phyloP scores from a whole-genome alignment of 2,329 filamentous ascomycete species.

The Diaporthe capsici region DNA sequence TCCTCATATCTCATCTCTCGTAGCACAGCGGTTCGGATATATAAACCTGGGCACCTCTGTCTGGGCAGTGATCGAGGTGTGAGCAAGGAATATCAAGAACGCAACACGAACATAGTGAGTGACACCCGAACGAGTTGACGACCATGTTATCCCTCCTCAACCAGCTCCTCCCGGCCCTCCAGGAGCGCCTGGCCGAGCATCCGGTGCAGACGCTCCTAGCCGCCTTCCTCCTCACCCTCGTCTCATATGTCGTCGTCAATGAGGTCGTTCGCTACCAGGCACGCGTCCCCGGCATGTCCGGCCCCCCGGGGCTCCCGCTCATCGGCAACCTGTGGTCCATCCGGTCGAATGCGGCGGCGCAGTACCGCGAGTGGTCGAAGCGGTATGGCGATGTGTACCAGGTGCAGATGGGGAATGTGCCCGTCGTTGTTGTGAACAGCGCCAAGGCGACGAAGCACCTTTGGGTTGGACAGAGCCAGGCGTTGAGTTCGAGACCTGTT shows the following conservation, averaged over 20 bases:
- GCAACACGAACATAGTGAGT: not conserved
- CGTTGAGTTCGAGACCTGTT: conserved; percentile 74
- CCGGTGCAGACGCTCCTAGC: conserved; percentile 16
- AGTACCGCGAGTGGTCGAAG: conserved; percentile 57
- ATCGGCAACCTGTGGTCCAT: conserved; percentile 71
- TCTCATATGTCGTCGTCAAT: conserved; percentile 63
- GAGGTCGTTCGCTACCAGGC: conserved; percentile 61
- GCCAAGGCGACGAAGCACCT: conserved; percentile 75
- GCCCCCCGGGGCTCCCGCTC: conserved; percentile 65
- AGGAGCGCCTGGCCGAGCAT: not conserved
- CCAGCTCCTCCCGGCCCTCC: not conserved
- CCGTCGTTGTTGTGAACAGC: conserved; percentile 76
- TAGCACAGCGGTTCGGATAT: not conserved
- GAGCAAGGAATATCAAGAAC: not conserved
- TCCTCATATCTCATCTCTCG: not conserved
- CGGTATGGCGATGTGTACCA: conserved; percentile 51
- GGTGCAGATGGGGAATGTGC: conserved; percentile 58
- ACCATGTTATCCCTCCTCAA: not conserved
- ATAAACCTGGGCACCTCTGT: not conserved
- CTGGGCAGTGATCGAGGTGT: not conserved
- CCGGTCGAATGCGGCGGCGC: conserved; percentile 67
- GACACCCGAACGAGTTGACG: not conserved
- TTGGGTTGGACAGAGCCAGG: conserved; percentile 77
- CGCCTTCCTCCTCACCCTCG: conserved; percentile 45
- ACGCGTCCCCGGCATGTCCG: conserved; percentile 61